Evolutionary conservation across 495 filamentous ascomycete genomes (phyloP), one percentile per base, ranked within the genome.

Genomic region (Lichina pygmaea): DNA sequence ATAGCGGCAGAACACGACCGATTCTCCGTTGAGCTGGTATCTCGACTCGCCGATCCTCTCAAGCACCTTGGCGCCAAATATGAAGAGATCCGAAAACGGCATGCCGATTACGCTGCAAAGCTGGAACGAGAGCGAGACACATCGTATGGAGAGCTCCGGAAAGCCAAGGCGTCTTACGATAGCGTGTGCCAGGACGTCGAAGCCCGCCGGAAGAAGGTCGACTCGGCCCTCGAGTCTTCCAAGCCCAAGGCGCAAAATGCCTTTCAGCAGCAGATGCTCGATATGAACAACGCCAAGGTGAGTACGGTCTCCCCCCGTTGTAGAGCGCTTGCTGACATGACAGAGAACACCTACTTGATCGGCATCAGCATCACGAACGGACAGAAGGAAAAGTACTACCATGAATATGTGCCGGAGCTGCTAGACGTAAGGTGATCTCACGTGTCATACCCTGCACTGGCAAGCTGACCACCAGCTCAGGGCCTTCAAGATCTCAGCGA

Each of bases 261-360:
- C 13, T 95, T 89, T 57, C 81, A 91, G 53, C 81, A 89, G 54
- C 86, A 95, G 57, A 63, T 86, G 37, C 54, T 73, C 38, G 86
- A 95, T 46, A 95, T 95, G 91, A 76, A 82, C 58, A 95, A 95
- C 56, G 72, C 81, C 54, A 99, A 99, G 66, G 77, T 67, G 55
- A 7, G 30, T 41, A 5, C 3, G 11, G 6, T 40, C 38, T 10
- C 12, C 30, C 12, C 30, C 6, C 45, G 33, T 45, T 11, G 36
- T 39, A 11, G 13, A 11, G 2, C 10, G 44, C 12, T 9, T 10
- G 42, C 47, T 48, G 17, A 49, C 34, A 30, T 34, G 30, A 37
- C 30, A 6, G 51, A 81, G 78, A 99, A 95, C 54, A 84, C 81
- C 2, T 99, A 99, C 54, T 63, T 99, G 36, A 86, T 99, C 50